Conservation (phyloP, 495 filamentous ascomycete species). For the Glonium stellatum region DNA sequence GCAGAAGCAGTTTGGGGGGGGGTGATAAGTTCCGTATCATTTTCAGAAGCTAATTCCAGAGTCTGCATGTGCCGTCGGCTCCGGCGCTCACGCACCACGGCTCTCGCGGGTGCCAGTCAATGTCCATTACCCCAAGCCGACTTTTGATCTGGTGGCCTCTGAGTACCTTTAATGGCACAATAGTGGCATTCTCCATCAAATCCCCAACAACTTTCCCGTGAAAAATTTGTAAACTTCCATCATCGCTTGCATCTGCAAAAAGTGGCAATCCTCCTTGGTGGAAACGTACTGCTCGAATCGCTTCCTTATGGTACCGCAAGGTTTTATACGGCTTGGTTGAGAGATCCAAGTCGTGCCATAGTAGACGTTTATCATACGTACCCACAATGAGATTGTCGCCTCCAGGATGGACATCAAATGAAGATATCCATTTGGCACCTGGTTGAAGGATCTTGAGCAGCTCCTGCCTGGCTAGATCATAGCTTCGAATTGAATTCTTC, state of each 20-base stretch:
- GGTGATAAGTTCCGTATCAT: neutral
- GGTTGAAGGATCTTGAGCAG: slow-evolving; percentile 87
- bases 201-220: slow-evolving; percentile 92
- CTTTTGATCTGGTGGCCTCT: slow-evolving; percentile 74
- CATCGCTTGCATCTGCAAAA: slow-evolving; percentile 89
- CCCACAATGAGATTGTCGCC: slow-evolving; percentile 92
- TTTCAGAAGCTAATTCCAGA: slow-evolving; percentile 55
- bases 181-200: slow-evolving; percentile 88
- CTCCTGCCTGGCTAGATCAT: slow-evolving; percentile 83
- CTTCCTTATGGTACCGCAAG: slow-evolving; percentile 84
- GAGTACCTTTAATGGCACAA: slow-evolving; percentile 92
- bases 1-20: neutral
- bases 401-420: slow-evolving; percentile 83
- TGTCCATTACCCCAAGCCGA: slow-evolving; percentile 81
- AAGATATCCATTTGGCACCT: slow-evolving; percentile 90
- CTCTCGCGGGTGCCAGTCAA: slow-evolving; percentile 90
- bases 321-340: slow-evolving; percentile 89
- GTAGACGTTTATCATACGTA: slow-evolving; percentile 83
- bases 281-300: slow-evolving; percentile 79
- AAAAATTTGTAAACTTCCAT: slow-evolving; percentile 90
- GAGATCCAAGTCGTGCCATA: slow-evolving; percentile 97
- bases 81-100: slow-evolving; percentile 91
- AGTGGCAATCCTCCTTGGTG: slow-evolving; percentile 78
- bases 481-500: slow-evolving; percentile 80
- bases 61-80: slow-evolving; percentile 80